phyloP scores from a whole-genome alignment of 805 yeast species.

The Starmera caribaea region DNA sequence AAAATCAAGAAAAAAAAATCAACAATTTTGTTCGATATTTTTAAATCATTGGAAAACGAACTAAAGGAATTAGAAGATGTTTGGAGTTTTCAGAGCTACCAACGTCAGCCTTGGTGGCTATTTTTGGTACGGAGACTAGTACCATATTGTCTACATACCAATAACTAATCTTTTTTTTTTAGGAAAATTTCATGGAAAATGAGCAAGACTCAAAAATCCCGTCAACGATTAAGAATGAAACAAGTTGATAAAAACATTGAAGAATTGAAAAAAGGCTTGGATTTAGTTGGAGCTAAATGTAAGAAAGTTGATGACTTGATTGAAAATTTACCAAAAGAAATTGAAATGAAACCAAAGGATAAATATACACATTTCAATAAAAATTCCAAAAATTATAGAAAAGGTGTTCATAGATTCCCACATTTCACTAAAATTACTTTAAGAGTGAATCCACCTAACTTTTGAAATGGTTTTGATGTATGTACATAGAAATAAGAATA shows the following conservation, averaged over 20 bases:
- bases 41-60: too few relatives aligned
- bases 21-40: neutral
- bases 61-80: conserved; percentile 27
- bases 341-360: conserved; percentile 71
- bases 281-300: conserved; percentile 21
- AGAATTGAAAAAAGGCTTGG: conserved; percentile 43
- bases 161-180: conserved; percentile 3
- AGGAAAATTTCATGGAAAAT: conserved; percentile 73
- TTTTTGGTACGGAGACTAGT: conserved; percentile 39
- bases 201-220: conserved; percentile 69
- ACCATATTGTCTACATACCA: too few relatives aligned
- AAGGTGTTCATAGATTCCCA: conserved; percentile 79
- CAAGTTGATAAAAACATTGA: conserved; percentile 74
- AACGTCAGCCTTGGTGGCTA: conserved; percentile 57
- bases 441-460: conserved; percentile 60
- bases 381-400: conserved; percentile 71
- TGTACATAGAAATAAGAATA: neutral
- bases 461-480: conserved; percentile 7
- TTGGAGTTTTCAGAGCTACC: conserved; percentile 65
- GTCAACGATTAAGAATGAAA: conserved; percentile 79
- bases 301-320: conserved; percentile 27
- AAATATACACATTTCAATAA: conserved; percentile 82
- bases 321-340: conserved; percentile 62
- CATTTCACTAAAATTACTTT: conserved; percentile 84
- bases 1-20: too few relatives aligned